Evolutionary conservation across 768 basidiomycete species (phyloP).

Genomic region (Podaxis rugospora): DNA sequence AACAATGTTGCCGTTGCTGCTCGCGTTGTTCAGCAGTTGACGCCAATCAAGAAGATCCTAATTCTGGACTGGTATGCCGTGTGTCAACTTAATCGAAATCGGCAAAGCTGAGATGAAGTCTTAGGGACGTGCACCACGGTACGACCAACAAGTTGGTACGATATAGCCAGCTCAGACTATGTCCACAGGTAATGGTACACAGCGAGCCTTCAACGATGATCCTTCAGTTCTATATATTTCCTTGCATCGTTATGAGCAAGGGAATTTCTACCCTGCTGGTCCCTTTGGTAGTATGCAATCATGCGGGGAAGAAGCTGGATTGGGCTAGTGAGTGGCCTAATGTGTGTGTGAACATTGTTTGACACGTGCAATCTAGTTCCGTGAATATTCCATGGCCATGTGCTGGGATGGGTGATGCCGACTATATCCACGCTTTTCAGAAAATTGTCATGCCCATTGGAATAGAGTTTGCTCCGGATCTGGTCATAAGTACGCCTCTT

Average conservation of each 20-base stretch:
- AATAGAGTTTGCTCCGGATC: conserved; percentile 91
- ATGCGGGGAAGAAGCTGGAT: conserved; percentile 77
- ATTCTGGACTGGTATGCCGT: conserved; percentile 89
- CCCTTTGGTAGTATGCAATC: conserved; percentile 85
- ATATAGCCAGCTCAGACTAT: conserved; percentile 8
- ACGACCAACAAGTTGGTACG: conserved; percentile 10
- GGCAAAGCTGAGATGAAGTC: not conserved
- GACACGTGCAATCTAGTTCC: conserved; percentile 45
- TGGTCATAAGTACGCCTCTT: conserved; percentile 80
- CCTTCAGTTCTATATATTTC: conserved; percentile 91
- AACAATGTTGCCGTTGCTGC: conserved; percentile 97
- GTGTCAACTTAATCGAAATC: conserved; percentile 4
- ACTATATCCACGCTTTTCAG: conserved; percentile 96
- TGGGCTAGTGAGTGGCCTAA: conserved; percentile 73
- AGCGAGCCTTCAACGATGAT: conserved; percentile 93
- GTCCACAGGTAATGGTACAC: conserved; percentile 87
- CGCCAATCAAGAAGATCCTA: conserved; percentile 72
- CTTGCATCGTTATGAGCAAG: conserved; percentile 90
- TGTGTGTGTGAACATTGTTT: not conserved
- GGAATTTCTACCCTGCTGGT: conserved; percentile 89
- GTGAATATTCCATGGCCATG: conserved; percentile 97
- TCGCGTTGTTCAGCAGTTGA: conserved; percentile 69
- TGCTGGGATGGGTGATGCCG: conserved; percentile 86
- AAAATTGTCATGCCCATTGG: conserved; percentile 96
- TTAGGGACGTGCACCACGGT: conserved; percentile 97